Percentiles rank a stretch among this genome's conserved stretches.
Conservation (phyloP, 106 monocot species). For the Dioscorea zingiberensis region DNA sequence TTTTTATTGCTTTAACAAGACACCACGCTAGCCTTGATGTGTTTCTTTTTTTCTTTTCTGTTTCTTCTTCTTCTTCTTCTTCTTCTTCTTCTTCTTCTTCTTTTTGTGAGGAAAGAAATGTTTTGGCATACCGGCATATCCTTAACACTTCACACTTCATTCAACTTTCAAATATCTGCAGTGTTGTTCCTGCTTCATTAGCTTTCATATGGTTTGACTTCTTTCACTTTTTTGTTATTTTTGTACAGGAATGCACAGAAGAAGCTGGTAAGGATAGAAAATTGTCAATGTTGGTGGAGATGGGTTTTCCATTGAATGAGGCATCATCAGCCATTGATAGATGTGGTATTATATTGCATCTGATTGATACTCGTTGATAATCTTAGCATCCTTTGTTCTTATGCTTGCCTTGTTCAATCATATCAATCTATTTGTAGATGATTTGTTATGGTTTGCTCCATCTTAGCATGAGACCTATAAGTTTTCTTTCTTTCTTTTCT, state of each 20-base stretch:
- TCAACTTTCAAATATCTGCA: background rate
- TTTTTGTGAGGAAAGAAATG: too few species aligned
- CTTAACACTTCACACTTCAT: background rate
- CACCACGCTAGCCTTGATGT: too few species aligned
- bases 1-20: background rate
- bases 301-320: background rate
- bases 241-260: background rate
- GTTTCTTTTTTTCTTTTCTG: too few species aligned
- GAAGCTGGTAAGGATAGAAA: background rate
- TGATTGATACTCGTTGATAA: background rate
- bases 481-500: too few species aligned
- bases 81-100: too few species aligned
- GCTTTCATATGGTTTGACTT: background rate
- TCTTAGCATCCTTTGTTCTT: background rate
- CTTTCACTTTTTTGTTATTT: background rate
- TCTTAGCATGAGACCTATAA: too few species aligned
- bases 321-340: slow-evolving; percentile 5
- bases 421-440: background rate
- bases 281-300: slow-evolving; percentile 4
- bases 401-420: background rate
- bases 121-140: background rate
- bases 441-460: too few species aligned
- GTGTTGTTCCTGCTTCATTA: background rate
- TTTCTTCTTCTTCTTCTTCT: too few species aligned
- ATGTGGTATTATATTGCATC: slow-evolving; percentile 1